Evolutionary conservation across 768 basidiomycete species (phyloP).

Genomic region (Tricholoma sp.): DNA sequence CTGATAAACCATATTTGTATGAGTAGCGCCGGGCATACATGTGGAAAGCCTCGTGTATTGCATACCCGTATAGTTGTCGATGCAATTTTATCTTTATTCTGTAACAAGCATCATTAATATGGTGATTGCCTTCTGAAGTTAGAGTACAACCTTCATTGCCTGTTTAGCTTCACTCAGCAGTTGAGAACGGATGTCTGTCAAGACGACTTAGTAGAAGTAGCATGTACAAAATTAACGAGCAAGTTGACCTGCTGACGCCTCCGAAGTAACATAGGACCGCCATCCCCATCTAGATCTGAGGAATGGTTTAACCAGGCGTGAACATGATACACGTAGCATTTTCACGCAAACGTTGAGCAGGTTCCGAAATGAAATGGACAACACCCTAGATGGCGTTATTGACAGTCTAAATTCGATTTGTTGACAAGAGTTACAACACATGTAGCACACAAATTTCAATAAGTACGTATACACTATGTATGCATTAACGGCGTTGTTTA

Average conservation of each 20-base stretch:
- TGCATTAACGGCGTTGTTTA: no score
- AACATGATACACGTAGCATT: not conserved
- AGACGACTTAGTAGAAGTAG: not conserved
- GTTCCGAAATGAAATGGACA: not conserved
- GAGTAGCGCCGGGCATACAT: no score
- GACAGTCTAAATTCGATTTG: no score
- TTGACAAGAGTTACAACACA: no score
- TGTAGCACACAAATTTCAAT: no score
- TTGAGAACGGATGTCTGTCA: conserved; percentile 46
- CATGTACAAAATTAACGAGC: not conserved
- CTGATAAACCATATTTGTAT: conserved; percentile 24
- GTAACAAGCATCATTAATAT: conserved; percentile 6
- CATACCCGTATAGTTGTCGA: conserved; percentile 58
- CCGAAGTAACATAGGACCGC: conserved; percentile 5
- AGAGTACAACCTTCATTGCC: conserved; percentile 59
- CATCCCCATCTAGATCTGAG: conserved; percentile 1
- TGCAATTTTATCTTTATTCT: conserved; percentile 53
- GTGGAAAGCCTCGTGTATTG: not conserved
- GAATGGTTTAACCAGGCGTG: not conserved
- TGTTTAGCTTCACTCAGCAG: conserved; percentile 52
- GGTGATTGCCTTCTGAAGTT: not conserved
- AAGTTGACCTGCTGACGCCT: conserved; percentile 4
- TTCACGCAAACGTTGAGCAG: not conserved
- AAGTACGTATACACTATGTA: no score
- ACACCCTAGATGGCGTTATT: not conserved